These are phyloP conservation scores for Cytospora mali DNA, from an alignment of 2,329 filamentous ascomycete genomes.

Conservation along the genomic window DNA sequence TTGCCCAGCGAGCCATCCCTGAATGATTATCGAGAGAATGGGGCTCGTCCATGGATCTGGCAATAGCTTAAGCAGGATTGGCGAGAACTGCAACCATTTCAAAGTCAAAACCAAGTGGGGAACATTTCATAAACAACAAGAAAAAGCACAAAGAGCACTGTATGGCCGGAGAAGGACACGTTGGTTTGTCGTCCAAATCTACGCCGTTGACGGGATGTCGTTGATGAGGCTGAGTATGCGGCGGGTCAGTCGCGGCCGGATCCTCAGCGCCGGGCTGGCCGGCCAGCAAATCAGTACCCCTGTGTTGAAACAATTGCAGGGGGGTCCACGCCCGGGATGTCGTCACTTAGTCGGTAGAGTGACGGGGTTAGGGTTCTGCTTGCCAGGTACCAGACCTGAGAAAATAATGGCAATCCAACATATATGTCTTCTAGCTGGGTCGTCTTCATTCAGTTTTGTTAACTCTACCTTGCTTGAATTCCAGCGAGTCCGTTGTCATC, in stretches of 20 bases:
- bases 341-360: not conserved
- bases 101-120: not conserved
- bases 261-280: not conserved
- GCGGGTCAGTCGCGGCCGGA: not conserved
- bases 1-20: slow-evolving; percentile 63
- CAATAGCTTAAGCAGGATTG: slow-evolving; percentile 7
- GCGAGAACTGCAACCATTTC: slow-evolving; percentile 11
- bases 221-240: slow-evolving; percentile 17
- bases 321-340: not conserved
- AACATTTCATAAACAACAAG: not conserved
- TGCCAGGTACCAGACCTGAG: too few relatives aligned
- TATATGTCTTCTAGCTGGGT: too few relatives aligned
- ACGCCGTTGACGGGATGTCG: slow-evolving; percentile 13
- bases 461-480: too few relatives aligned
- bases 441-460: too few relatives aligned
- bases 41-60: slow-evolving; percentile 28
- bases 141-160: not conserved
- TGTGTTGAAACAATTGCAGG: not conserved
- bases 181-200: not conserved
- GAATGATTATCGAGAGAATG: slow-evolving; percentile 39
- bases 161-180: slow-evolving; percentile 1
- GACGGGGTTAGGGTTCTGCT: not conserved
- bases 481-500: too few relatives aligned
- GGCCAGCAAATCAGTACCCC: not conserved
- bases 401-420: too few relatives aligned